phyloP scores from a whole-genome alignment of 805 yeast species.

The Candida tibetensis region DNA sequence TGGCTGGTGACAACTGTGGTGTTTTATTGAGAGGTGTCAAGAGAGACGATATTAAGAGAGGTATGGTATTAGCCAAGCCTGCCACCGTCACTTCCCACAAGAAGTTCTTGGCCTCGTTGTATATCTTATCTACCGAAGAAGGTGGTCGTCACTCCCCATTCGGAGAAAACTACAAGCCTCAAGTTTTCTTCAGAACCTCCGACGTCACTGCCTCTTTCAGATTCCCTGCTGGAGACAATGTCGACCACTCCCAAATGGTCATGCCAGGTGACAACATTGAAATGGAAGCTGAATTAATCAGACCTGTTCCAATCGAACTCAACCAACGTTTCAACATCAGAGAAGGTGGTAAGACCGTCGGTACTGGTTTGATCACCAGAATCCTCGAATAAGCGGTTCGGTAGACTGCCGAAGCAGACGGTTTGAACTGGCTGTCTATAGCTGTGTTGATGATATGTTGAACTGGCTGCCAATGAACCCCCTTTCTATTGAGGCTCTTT shows the following conservation, averaged over 20 bases:
- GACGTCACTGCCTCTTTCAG: slow-evolving; percentile 88
- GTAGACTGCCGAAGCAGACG: too few species aligned
- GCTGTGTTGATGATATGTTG: too few species aligned
- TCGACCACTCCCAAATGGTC: slow-evolving; percentile 85
- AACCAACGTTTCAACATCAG: slow-evolving; percentile 99
- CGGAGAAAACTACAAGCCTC: slow-evolving; percentile 97
- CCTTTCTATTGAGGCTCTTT: too few species aligned
- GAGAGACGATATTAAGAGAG: slow-evolving; percentile 95
- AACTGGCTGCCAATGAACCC: too few species aligned
- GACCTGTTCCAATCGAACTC: slow-evolving; percentile 90
- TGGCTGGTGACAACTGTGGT: slow-evolving; percentile 99
- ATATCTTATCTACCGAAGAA: slow-evolving; percentile 92
- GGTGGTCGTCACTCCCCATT: slow-evolving; percentile 99
- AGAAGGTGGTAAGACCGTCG: slow-evolving; percentile 99
- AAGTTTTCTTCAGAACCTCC: slow-evolving; percentile 93
- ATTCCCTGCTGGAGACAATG: slow-evolving; percentile 75
- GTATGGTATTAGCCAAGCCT: slow-evolving; percentile 96
- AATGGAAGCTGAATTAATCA: slow-evolving; percentile 86
- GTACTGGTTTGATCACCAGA: slow-evolving; percentile 96
- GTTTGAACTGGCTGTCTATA: too few species aligned
- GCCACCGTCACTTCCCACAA: slow-evolving; percentile 89
- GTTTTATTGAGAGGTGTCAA: slow-evolving; percentile 95
- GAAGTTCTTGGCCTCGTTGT: slow-evolving; percentile 89
- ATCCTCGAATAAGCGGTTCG: slow-evolving; percentile 60
- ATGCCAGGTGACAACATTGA: slow-evolving; percentile 98